Conservation (phyloP, 192 early-diverging fungal species). For the Linnemannia schmuckeri region DNA sequence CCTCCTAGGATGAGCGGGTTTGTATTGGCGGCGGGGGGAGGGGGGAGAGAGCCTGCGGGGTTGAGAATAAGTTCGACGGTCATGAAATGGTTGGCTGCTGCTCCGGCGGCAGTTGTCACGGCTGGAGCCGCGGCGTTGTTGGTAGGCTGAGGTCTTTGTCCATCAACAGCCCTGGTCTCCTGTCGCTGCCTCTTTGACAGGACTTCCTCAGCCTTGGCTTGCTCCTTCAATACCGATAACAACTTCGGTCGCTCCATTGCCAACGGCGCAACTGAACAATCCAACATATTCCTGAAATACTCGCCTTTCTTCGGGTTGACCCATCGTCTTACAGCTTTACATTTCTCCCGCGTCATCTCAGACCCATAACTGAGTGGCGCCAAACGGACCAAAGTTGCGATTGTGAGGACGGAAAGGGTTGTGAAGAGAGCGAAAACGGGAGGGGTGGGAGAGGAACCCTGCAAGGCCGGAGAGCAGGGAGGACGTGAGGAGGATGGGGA, state of each 20-base stretch:
- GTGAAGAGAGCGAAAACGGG: neutral
- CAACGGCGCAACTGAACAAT: conserved; percentile 10
- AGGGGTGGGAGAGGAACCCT: conserved; percentile 1
- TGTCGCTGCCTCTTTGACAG: neutral
- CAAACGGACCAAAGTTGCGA: neutral
- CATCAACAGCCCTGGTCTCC: neutral
- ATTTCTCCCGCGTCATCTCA: conserved; percentile 2
- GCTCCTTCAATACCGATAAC: neutral
- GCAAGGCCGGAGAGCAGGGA: conserved; percentile 53
- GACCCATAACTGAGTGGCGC: conserved; percentile 23
- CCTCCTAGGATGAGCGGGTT: neutral
- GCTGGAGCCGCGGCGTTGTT: neutral
- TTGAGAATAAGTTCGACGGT: neutral
- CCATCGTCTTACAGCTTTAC: neutral
- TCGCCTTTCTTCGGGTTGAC: neutral
- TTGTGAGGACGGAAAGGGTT: neutral
- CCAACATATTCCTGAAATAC: neutral
- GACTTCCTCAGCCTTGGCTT: neutral
- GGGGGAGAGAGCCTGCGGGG: neutral
- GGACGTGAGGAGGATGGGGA: conserved; percentile 74
- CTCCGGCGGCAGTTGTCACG: neutral
- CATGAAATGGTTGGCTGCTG: neutral
- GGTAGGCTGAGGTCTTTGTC: neutral
- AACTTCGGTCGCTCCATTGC: too few relatives aligned
- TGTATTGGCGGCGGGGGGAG: neutral